Evolutionary conservation across 306 rosid species (phyloP), one percentile per base, ranked within the genome.

Genomic region (Cicer yamashitae): DNA sequence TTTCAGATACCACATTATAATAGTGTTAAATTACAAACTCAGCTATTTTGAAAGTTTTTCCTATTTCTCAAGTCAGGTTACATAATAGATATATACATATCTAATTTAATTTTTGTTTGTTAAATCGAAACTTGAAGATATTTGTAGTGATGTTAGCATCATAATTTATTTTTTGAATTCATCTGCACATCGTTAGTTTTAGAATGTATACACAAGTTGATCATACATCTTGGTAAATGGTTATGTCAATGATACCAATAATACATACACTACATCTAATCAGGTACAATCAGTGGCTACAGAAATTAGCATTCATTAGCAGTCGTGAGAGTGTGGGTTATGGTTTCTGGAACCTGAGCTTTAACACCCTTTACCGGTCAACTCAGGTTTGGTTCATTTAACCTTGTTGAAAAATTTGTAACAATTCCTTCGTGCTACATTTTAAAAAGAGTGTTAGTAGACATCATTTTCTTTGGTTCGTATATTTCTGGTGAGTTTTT

Each of bases 291-390:
- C 83, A 79, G 22, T 88, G 93, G 87, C 86, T 92, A 74, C 83
- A 81, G 68, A 82, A 83, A 79, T 77, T 92, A 62, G 89, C 85
- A 58, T 86, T 69, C 75, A 54, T 87, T 76, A 86, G 71, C 67
- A 18, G 79, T 66, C 84, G 96, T 70, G 90, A 92, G 80, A 92
- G 96, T 76, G 79, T 81, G 80, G 90, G 89, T 71, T 67, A 80
- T 87, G 97, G 93, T 50, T 56, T 92, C 2, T 92, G 92, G 97
- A 84, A 48, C 83, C 51, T 87, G 82, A 88, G 89, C 77, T 92
- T 92, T 70, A 70, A 41, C 78, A 70, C 81, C 64, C 85, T 92
- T 25, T 92, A 85, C 50, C 96, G 92, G 18, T 87, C 86, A 62
- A 90, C 89, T 25, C 96, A 92, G 97, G 97, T 92, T 64, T 78